Evolutionary conservation across 2,329 filamentous ascomycete species (phyloP), one percentile per base, ranked within the genome.

Genomic region (Herpotrichia juniperi): DNA sequence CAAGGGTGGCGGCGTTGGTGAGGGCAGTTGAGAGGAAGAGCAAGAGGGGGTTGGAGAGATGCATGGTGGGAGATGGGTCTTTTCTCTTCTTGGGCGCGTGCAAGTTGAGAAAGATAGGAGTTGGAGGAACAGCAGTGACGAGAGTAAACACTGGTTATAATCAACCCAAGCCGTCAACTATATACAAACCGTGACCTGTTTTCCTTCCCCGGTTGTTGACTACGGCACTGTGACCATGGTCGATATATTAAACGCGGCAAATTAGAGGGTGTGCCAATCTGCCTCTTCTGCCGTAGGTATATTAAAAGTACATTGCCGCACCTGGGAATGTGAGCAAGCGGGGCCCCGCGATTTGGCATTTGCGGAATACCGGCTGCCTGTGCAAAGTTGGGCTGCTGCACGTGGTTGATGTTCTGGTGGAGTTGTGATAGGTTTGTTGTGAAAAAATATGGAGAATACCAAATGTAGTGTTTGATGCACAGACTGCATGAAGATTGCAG

Each of bases 1-100:
- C 59, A 11, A 69, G 57, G 26, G 54, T 61, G 9, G 63, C 65
- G 48, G 59, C 61, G 31, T 59, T 64, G 43, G 59, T 62, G 17
- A 56, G 48, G 17, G 56, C 48, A 16, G 61, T 53, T 21, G 60
- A 58, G 16, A 65, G 31, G 4, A 60, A 62, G 22, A 64, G 34
- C 31, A 50, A 39, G 47, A 69, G 50, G 35, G 62, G 48, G 6
- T 57, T 55, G 16, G 54, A 54, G 43, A 71, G 45, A 56, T 64
- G 68, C 67, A 71, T 71, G 30, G 11, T 58, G 53, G 28, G 16
- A 10, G n/a, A 17, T 47, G 16, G 26, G 12, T 28, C 12, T 28
- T 7, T 7, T 28, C 7, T 28, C 12, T 7, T 28, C 12, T 28
- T 28, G n/a, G n/a, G n/a, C n/a, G n/a, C n/a, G n/a, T n/a, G n/a